Conservation (phyloP, 2,329 filamentous ascomycete genomes). For the Colletotrichum shisoi region DNA sequence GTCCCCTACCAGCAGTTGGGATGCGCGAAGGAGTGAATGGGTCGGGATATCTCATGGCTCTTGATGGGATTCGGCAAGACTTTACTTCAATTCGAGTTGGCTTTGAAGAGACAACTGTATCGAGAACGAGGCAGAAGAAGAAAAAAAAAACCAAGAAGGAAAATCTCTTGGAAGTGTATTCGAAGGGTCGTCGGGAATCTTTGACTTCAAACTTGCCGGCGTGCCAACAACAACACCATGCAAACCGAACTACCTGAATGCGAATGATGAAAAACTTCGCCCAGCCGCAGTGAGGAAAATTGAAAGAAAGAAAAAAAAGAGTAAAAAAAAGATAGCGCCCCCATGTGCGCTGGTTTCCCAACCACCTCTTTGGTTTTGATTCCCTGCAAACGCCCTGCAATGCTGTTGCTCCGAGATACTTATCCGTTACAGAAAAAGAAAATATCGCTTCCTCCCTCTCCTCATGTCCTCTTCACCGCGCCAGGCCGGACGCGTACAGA, state of each 20-base stretch:
- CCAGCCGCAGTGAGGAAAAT: background rate
- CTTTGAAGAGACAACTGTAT: no score
- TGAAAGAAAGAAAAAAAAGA: no score
- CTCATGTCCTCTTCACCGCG: slow-evolving; percentile 11
- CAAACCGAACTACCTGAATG: background rate
- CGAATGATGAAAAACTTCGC: background rate
- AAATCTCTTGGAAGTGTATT: no score
- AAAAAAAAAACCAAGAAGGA: no score
- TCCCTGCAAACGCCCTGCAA: slow-evolving; percentile 49
- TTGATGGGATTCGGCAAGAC: background rate
- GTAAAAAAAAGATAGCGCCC: no score
- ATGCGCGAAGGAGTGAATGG: background rate
- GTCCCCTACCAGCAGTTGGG: background rate
- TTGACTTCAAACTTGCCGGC: background rate
- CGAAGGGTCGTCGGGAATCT: no score
- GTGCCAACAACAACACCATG: background rate
- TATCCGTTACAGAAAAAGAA: background rate
- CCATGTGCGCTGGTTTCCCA: no score
- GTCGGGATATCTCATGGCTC: background rate
- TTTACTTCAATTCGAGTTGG: background rate
- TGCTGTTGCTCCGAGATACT: slow-evolving; percentile 41
- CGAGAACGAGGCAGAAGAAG: no score
- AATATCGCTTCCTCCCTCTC: background rate
- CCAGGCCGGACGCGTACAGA: slow-evolving; percentile 51
- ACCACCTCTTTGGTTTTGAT: no score